These are phyloP conservation scores for Boletus patriciae DNA, from an alignment of 768 basidiomycete species.

Conservation along the genomic window DNA sequence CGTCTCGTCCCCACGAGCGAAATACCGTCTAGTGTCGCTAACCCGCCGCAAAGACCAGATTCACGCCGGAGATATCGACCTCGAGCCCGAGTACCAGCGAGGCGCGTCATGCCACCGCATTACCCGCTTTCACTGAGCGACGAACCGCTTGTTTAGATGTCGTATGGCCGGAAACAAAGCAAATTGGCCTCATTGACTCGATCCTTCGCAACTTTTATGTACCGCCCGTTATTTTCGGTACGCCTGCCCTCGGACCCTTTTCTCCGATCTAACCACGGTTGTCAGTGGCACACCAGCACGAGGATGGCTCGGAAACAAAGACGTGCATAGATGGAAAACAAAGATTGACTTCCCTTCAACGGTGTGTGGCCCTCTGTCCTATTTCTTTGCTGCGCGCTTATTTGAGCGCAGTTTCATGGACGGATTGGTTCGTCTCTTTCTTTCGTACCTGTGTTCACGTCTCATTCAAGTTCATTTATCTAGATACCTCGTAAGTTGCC, in stretches of 20 bases:
- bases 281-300: conserved; percentile 48
- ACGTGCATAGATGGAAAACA: conserved; percentile 84
- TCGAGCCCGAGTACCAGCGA: conserved; percentile 79
- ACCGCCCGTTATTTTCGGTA: conserved; percentile 76
- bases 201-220: conserved; percentile 78
- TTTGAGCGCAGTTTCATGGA: conserved; percentile 55
- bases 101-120: conserved; percentile 40
- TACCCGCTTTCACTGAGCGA: background rate
- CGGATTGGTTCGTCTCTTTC: conserved; percentile 53
- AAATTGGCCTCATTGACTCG: conserved; percentile 74
- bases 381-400: background rate
- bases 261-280: background rate
- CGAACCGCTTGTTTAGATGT: conserved; percentile 45
- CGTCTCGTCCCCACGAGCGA: background rate
- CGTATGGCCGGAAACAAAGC: conserved; percentile 78
- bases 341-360: conserved; percentile 68
- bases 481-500: conserved; percentile 57
- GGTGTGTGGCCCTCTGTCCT: conserved; percentile 41
- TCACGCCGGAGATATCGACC: conserved; percentile 57
- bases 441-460: background rate
- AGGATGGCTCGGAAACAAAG: conserved; percentile 65
- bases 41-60: conserved; percentile 54
- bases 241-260: conserved; percentile 1
- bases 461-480: conserved; percentile 7
- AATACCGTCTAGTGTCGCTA: background rate